Evolutionary conservation across 2,329 filamentous ascomycete genomes (phyloP).

Genomic region (Chaetomium sp.): DNA sequence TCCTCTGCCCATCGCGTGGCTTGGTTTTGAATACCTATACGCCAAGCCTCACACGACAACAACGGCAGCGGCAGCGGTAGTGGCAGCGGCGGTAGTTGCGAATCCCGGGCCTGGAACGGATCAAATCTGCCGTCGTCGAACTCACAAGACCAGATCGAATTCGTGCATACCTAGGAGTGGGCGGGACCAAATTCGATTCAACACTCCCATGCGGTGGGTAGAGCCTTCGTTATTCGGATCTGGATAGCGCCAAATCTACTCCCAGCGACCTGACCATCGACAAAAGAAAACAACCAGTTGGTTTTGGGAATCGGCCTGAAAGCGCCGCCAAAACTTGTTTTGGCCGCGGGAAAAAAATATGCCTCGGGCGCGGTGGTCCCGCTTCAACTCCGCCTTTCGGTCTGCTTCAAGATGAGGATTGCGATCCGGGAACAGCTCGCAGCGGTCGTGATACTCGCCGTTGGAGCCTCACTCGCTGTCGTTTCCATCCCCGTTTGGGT

Average conservation of each 20-base stretch:
- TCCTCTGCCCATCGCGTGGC: neutral
- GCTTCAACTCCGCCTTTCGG: conserved; percentile 25
- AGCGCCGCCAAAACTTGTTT: neutral
- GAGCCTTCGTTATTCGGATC: neutral
- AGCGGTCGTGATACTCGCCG: conserved; percentile 73
- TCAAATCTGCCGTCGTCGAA: neutral
- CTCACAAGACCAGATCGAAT: neutral
- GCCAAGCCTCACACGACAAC: conserved; percentile 1
- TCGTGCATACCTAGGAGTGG: neutral
- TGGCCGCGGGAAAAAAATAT: conserved; percentile 21
- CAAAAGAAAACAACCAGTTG: neutral
- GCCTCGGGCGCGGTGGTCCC: conserved; percentile 21
- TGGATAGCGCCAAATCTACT: neutral
- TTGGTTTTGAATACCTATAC: neutral
- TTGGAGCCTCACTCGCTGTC: conserved; percentile 73
- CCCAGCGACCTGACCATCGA: neutral
- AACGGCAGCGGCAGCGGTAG: neutral
- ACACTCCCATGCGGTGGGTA: neutral
- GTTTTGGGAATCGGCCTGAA: neutral
- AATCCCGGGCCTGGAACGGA: neutral
- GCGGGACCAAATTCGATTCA: neutral
- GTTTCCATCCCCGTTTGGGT: conserved; percentile 76
- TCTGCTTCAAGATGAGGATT: conserved; percentile 67
- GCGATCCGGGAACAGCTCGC: conserved; percentile 87
- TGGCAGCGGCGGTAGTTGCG: neutral